Conservation (phyloP, 2,329 filamentous ascomycete species). For the Penicillium hesseltinei region DNA sequence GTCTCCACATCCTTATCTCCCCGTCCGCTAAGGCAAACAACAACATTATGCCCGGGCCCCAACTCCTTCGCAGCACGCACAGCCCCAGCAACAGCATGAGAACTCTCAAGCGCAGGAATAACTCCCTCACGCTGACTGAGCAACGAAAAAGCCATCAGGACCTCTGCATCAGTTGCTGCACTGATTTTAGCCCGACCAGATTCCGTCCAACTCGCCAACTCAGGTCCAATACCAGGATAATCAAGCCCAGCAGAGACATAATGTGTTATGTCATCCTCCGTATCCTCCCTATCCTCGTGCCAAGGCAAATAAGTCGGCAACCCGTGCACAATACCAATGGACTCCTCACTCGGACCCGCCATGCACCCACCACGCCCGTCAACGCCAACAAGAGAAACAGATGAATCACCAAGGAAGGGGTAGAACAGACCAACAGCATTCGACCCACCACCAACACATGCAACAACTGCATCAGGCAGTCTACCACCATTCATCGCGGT, state of each 20-base stretch:
- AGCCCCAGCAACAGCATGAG: constrained; percentile 84
- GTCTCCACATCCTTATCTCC: constrained; percentile 98
- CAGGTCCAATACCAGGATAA: constrained; percentile 92
- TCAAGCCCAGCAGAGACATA: constrained; percentile 91
- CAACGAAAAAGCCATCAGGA: constrained; percentile 78
- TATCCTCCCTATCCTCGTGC: constrained; percentile 67
- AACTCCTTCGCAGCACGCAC: constrained; percentile 86
- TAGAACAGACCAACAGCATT: constrained; percentile 98
- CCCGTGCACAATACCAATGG: constrained; percentile 90
- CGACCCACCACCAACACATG: constrained; percentile 88
- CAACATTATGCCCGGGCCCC: constrained; percentile 77
- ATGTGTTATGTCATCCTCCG: constrained; percentile 88
- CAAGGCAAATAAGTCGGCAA: constrained; percentile 92
- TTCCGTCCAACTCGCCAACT: constrained; percentile 89
- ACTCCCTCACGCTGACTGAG: constrained; percentile 88
- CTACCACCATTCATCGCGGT: constrained; percentile 63
- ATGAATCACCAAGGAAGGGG: constrained; percentile 77
- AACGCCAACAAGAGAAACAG: constrained; percentile 82
- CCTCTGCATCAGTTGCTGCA: constrained; percentile 82
- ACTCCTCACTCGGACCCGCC: constrained; percentile 48
- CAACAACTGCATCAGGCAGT: constrained; percentile 91
- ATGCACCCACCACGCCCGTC: constrained; percentile 48
- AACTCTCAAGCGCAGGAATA: constrained; percentile 88
- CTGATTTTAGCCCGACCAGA: constrained; percentile 77
- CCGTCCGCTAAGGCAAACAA: constrained; percentile 85